These are phyloP conservation scores for Nakaseomyces uthaithaninus DNA, from an alignment of 1,139 yeast species.

Conservation along the genomic window DNA sequence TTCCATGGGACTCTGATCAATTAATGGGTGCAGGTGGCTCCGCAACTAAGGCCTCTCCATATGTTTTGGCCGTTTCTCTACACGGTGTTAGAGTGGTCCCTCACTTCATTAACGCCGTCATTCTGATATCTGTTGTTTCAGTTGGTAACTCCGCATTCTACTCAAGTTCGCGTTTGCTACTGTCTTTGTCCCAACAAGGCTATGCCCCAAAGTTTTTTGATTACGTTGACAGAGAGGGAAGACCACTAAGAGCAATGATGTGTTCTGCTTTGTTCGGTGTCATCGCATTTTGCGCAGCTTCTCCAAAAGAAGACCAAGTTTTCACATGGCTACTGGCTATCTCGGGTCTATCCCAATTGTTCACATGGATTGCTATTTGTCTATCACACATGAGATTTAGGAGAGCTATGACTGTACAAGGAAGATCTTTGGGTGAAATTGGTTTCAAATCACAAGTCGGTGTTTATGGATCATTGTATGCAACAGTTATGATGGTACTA, in stretches of 20 bases:
- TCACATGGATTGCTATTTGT: constrained; percentile 55
- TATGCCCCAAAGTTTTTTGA: constrained; percentile 49
- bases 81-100: constrained; percentile 59
- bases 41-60: constrained; percentile 57
- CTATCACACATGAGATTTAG: constrained; percentile 51
- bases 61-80: constrained; percentile 60
- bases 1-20: constrained; percentile 48
- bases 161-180: constrained; percentile 49
- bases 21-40: constrained; percentile 41
- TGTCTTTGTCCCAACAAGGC: constrained; percentile 50
- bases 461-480: constrained; percentile 42
- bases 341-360: constrained; percentile 51
- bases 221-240: constrained; percentile 51
- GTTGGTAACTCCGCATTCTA: constrained; percentile 51
- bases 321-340: constrained; percentile 56
- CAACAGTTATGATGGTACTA: constrained; percentile 38
- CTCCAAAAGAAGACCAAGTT: constrained; percentile 43
- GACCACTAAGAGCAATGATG: constrained; percentile 48
- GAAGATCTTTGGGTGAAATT: constrained; percentile 43
- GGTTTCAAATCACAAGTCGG: constrained; percentile 47
- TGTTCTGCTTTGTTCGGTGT: constrained; percentile 43
- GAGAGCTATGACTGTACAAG: constrained; percentile 45
- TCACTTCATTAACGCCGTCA: constrained; percentile 40
- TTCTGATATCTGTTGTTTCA: constrained; percentile 41
- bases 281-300: constrained; percentile 49